phyloP scores from a whole-genome alignment of 163 green algal genomes.

The Prototheca wickerhamii region DNA sequence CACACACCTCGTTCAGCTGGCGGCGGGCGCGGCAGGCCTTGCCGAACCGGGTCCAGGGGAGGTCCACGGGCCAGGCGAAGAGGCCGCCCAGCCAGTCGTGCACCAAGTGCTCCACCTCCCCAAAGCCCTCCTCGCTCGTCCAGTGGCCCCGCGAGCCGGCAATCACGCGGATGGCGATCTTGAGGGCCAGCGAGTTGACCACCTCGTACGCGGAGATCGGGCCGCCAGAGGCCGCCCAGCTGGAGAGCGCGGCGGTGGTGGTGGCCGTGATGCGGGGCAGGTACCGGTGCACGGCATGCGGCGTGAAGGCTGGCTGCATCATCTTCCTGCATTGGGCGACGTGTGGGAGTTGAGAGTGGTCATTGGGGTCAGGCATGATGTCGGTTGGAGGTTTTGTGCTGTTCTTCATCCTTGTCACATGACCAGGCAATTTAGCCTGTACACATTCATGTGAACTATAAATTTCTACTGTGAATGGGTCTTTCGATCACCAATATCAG shows the following conservation, averaged over 20 bases:
- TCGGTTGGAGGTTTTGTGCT: not conserved
- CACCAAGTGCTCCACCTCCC: not conserved
- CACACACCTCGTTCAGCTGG: not conserved
- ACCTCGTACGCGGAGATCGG: not conserved
- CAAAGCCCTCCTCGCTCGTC: not conserved
- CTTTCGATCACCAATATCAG: not conserved
- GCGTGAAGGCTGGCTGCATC: conserved; percentile 13
- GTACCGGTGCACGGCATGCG: conserved; percentile 9
- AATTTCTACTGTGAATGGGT: not conserved
- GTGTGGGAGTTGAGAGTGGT: not conserved
- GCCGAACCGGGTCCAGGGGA: not conserved
- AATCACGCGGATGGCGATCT: conserved; percentile 11
- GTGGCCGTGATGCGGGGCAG: conserved; percentile 6
- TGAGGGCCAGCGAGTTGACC: conserved; percentile 10
- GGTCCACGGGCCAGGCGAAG: conserved; percentile 7
- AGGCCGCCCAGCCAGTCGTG: conserved; percentile 16
- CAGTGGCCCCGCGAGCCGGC: not conserved
- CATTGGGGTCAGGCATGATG: not conserved
- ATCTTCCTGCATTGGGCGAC: conserved; percentile 2
- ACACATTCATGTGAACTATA: not conserved
- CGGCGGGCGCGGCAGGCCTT: not conserved
- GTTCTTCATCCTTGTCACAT: too few species aligned
- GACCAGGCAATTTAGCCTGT: too few species aligned
- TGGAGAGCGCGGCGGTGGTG: not conserved
- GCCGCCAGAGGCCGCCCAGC: conserved; percentile 2